Evolutionary conservation across 495 filamentous ascomycete genomes (phyloP), one percentile per base, ranked within the genome.

Genomic region (Aspergillus sclerotiicarbonarius): DNA sequence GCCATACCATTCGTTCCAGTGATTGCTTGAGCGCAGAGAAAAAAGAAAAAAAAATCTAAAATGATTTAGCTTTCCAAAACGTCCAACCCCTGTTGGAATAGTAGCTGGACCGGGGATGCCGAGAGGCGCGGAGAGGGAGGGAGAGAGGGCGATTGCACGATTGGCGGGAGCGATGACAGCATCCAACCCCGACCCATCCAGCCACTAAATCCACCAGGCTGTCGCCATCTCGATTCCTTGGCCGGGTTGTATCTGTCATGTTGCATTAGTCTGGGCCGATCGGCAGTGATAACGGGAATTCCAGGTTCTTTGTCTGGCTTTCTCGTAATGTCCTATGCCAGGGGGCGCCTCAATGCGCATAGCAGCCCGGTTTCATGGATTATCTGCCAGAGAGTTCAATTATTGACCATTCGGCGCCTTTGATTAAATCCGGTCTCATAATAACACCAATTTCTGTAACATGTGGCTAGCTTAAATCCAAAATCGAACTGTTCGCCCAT

Each of bases 91-190:
- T 25, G 25, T 5, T 2, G 5, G 25, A 25, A 25, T 25, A 2
- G 25, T 5, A 35, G 3, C 33, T 9, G 13, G 8, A 7, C 33
- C 33, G 9, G 13, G 8, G 8, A 9, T 35, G 33, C 33, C 37
- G 37, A n/a, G 37, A 31, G 18, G 4, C 16, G 29, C 25, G n/a
- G 10, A 5, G 12, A 20, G 8, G 21, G 15, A 13, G 46, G 25
- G 25, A 25, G 46, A 29, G 46, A 49, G 7, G 15, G 10, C 29
- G 47, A 50, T 50, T 31, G 29, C 47, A 50, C 47, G 47, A 50
- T 50, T 13, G 47, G 25, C 30, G 47, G 47, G 47, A 25, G 3
- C 13, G 47, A 50, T 50, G 47, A 30, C 47, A 50, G 47, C 25
- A 50, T 50, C 21, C 13, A 31, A 13, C 46, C 21, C 46, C 30